Base-by-base conservation (phyloP, 441 rosid species). In the Biscutella auriculata region DNA sequence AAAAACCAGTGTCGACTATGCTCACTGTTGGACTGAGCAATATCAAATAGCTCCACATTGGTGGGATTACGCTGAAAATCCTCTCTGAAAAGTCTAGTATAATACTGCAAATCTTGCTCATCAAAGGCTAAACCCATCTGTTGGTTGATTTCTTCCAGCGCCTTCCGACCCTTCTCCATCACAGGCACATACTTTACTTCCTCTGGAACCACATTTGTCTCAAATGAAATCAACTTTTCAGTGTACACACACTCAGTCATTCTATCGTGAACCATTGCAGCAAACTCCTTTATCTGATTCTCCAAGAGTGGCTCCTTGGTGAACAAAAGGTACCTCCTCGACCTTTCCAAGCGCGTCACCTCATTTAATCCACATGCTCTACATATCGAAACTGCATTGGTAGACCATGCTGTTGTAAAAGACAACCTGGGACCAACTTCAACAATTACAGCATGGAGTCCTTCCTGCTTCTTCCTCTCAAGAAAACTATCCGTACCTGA, bases 1-100 rank as follows among this genome's bases (percentile, higher is more conserved):
- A 92, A 88, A 75, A 92, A 92, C 97, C 98, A 92, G 19, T 92
- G 98, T 32, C 97, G 74, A 68, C 94, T 86, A 37, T 88, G 98
- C 75, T 92, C 95, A 6, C 98, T 92, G 58, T 88, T 92, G 12
- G 98, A 92, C 39, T 88, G 98, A 11, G 97, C 95, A 39, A 92
- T 86, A 78, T 88, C 97, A 70, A 92, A 88, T 57, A 92, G 68
- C 77, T 92, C 97, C 15, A 88, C 97, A 33, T 85, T 92, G 11
- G 97, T 72, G 9, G 98, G 97, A 64, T 88, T 75, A 28, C 98
- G 77, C 61, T 83, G 71, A 28, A 92, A 82, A 33, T 81, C 95
- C 55, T 84, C 90, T 69, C 40, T 77, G 64, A 88, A 88, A 27
- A 92, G 79, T 68, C 60, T 76, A 9, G 95, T 83, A 36, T 92